These are phyloP conservation scores for Lipomyces sp. DNA, from an alignment of 805 yeast species.

Conservation along the genomic window DNA sequence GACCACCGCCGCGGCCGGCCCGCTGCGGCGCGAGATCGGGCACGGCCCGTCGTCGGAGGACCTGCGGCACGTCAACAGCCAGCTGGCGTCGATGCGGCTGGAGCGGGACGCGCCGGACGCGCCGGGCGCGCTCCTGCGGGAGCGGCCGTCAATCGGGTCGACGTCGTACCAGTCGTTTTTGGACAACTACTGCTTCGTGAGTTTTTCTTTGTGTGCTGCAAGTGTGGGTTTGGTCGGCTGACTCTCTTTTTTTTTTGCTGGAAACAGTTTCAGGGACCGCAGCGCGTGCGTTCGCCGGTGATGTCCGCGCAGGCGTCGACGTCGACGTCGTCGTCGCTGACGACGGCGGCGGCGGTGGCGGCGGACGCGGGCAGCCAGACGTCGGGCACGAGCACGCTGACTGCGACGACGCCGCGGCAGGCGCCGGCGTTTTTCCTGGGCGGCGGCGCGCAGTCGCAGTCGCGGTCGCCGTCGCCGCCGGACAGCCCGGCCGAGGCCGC, in stretches of 20 bases:
- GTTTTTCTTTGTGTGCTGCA: background rate
- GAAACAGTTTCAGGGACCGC: conserved; percentile 24
- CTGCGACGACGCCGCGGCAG: background rate
- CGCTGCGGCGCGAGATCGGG: background rate
- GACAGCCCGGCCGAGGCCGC: conserved; percentile 10
- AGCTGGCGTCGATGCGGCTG: conserved; percentile 18
- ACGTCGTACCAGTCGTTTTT: conserved; percentile 40
- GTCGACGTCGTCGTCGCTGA: background rate
- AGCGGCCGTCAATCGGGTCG: conserved; percentile 37
- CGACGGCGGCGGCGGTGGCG: background rate
- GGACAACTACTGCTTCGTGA: conserved; percentile 41
- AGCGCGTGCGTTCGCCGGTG: conserved; percentile 1
- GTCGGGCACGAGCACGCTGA: too few species aligned
- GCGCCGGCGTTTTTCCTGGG: background rate
- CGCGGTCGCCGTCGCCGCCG: conserved; percentile 13
- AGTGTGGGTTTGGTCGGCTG: too few species aligned
- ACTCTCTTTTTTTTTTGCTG: background rate
- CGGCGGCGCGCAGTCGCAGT: background rate
- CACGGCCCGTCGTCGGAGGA: conserved; percentile 24
- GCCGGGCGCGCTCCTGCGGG: conserved; percentile 3
- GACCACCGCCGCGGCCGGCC: background rate
- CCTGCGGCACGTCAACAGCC: conserved; percentile 23
- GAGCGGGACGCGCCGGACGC: conserved; percentile 10
- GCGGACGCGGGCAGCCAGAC: too few species aligned
- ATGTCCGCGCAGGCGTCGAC: background rate